A percentile compares a stretch with the other conserved stretches of the same genome.
Conservation (phyloP, 176 grass and related monocot genomes). For the Oryza glaberrima region DNA sequence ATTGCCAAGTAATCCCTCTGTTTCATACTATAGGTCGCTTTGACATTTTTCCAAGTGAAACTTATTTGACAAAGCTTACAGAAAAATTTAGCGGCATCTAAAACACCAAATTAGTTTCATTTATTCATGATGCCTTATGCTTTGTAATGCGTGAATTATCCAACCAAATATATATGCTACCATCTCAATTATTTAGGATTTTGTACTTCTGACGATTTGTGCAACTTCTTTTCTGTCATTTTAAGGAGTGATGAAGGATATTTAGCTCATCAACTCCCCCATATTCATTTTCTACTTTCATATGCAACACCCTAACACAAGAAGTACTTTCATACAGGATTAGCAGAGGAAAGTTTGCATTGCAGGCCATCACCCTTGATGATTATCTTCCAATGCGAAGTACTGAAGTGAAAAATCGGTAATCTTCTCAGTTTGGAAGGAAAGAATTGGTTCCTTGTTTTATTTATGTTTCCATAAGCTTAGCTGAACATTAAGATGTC, state of each 20-base stretch:
- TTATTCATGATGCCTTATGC: background rate
- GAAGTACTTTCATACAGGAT: slow-evolving; percentile 50
- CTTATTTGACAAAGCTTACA: no score
- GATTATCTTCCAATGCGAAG: slow-evolving; percentile 93
- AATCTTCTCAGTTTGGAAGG: slow-evolving; percentile 19
- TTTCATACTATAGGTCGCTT: no score
- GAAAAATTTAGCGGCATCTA: no score
- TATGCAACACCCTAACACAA: slow-evolving; percentile 2
- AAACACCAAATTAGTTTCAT: no score
- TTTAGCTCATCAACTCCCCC: background rate
- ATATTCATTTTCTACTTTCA: background rate
- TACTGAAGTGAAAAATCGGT: slow-evolving; percentile 88
- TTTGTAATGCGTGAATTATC: background rate
- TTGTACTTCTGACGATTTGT: background rate
- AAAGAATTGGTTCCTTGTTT: slow-evolving; percentile 25
- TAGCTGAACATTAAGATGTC: background rate
- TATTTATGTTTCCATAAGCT: background rate
- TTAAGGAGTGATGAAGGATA: background rate
- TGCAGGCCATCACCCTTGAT: slow-evolving; percentile 56
- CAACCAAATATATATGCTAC: background rate
- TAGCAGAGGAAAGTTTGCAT: slow-evolving; percentile 49
- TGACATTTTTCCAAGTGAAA: no score
- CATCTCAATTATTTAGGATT: background rate
- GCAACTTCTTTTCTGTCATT: background rate
- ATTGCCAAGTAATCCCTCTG: no score